Conservation (phyloP, 129 eudicot species). For the Lonicera japonica region DNA sequence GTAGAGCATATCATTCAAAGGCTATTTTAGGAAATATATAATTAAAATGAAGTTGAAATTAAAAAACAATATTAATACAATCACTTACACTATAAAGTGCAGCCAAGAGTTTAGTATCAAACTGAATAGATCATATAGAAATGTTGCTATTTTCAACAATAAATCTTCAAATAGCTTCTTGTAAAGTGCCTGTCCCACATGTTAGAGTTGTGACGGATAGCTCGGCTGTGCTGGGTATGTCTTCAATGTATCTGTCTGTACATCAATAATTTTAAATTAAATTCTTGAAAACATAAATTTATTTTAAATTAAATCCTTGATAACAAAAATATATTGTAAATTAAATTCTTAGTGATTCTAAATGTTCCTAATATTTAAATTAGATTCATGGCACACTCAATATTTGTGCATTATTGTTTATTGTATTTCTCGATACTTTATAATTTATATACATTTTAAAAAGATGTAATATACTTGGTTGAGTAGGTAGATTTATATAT, state of each 20-base stretch:
- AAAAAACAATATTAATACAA: too few species aligned
- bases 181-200: not conserved
- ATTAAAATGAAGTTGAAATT: not conserved
- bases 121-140: not conserved
- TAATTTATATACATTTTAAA: too few species aligned
- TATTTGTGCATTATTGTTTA: too few species aligned
- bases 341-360: too few species aligned
- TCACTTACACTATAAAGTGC: not conserved
- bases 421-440: too few species aligned
- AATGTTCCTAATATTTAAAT: too few species aligned
- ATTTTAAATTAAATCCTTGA: too few species aligned
- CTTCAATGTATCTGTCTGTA: not conserved
- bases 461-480: too few species aligned
- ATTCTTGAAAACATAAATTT: too few species aligned
- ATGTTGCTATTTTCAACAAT: not conserved
- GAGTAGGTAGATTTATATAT: too few species aligned
- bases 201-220: not conserved
- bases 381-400: too few species aligned
- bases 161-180: not conserved
- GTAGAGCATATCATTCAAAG: not conserved
- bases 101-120: not conserved
- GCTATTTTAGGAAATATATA: not conserved
- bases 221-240: not conserved
- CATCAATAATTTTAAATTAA: not conserved
- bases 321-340: too few species aligned